Evolutionary conservation across 768 basidiomycete genomes (phyloP).

Genomic region (Hygrophorus pudorinus): DNA sequence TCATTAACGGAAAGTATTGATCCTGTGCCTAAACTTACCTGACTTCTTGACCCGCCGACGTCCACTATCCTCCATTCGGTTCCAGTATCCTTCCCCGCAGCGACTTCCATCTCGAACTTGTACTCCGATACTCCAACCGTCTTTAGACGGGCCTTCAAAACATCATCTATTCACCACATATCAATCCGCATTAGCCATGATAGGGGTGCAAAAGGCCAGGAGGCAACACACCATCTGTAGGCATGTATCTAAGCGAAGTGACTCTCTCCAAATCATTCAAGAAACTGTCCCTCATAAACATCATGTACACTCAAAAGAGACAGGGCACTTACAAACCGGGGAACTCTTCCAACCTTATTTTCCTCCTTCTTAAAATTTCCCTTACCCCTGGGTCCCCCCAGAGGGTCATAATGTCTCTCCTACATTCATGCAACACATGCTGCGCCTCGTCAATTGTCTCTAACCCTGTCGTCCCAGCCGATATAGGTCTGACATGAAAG

Average conservation of each 20-base stretch:
- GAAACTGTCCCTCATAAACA: conserved; percentile 35
- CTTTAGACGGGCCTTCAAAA: conserved; percentile 66
- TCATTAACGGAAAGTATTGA: background rate
- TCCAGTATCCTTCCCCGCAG: conserved; percentile 40
- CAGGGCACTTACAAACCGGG: conserved; percentile 57
- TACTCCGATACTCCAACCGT: conserved; percentile 76
- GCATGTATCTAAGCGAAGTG: conserved; percentile 51
- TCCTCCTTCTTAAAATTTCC: conserved; percentile 42
- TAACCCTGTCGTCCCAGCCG: conserved; percentile 34
- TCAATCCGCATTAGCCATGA: background rate
- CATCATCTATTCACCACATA: conserved; percentile 43
- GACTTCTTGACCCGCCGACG: conserved; percentile 66
- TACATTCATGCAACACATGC: conserved; percentile 46
- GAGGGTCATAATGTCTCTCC: conserved; percentile 53
- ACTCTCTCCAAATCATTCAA: conserved; percentile 60
- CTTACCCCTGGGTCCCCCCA: conserved; percentile 59
- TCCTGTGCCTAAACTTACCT: conserved; percentile 33
- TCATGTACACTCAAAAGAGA: background rate
- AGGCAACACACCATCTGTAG: conserved; percentile 48
- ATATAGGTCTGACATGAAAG: conserved; percentile 21
- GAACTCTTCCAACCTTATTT: conserved; percentile 58
- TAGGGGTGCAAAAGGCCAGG: background rate
- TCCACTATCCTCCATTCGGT: conserved; percentile 73
- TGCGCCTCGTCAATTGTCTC: conserved; percentile 41
- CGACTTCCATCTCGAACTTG: conserved; percentile 66